Percentiles rank a stretch among this genome's conserved stretches.
phyloP scores from a whole-genome alignment of 1,284 basidiomycete species.

The Golubevia pallescens region DNA sequence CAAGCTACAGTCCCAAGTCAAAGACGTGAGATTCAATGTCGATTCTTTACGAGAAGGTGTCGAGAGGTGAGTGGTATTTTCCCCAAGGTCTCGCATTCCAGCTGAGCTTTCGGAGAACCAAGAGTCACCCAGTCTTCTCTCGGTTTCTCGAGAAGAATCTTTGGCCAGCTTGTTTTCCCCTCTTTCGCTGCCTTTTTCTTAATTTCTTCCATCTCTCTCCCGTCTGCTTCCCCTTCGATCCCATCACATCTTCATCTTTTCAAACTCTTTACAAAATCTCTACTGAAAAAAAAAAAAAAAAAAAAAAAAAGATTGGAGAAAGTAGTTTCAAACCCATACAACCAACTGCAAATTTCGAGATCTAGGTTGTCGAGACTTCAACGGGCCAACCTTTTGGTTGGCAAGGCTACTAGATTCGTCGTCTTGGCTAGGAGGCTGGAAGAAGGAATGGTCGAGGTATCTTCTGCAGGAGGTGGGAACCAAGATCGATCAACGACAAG shows the following conservation, averaged over 20 bases:
- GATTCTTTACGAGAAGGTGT: not conserved
- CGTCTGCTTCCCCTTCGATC: not conserved
- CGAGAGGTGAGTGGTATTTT: too few relatives aligned
- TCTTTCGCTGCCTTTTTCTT: not conserved
- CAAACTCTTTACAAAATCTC: not conserved
- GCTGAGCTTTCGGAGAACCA: too few relatives aligned
- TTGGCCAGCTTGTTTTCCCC: not conserved
- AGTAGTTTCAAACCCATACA: not conserved
- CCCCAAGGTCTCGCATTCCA: too few relatives aligned
- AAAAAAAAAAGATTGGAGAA: not conserved
- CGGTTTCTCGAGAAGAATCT: too few relatives aligned
- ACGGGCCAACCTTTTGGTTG: constrained; percentile 19
- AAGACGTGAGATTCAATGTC: not conserved
- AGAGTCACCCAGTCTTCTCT: too few relatives aligned
- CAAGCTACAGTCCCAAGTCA: not conserved
- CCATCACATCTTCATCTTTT: not conserved
- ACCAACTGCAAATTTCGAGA: not conserved
- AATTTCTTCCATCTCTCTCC: not conserved
- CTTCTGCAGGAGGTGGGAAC: constrained; percentile 10
- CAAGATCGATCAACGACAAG: too few relatives aligned
- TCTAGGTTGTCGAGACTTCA: not conserved
- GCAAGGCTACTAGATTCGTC: constrained; percentile 16
- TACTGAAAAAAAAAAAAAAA: constrained; percentile 1
- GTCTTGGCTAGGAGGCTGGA: constrained; percentile 27
- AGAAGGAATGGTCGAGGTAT: constrained; percentile 28